Percentiles rank a stretch among this genome's conserved stretches.
These are phyloP conservation scores for Aspergillus sp. DNA, from an alignment of 2,329 filamentous ascomycete genomes.

Conservation along the genomic window DNA sequence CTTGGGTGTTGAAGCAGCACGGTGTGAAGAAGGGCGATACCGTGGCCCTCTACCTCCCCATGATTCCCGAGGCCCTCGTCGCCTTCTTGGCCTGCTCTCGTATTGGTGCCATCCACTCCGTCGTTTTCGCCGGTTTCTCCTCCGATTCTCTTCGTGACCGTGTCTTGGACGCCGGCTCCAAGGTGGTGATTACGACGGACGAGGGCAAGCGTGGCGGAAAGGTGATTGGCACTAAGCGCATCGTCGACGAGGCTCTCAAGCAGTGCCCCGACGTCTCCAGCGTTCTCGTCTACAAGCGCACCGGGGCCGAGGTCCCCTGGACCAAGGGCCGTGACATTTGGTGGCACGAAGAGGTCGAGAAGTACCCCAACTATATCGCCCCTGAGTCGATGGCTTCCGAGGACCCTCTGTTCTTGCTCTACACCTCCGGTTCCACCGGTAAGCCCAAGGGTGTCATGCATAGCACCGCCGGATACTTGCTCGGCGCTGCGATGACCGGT, in stretches of 20 bases:
- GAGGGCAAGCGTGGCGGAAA: constrained; percentile 98
- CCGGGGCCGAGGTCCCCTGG: constrained; percentile 88
- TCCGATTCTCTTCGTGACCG: constrained; percentile 94
- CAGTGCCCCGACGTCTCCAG: constrained; percentile 86
- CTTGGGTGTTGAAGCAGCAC: constrained; percentile 89
- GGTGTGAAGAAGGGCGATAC: constrained; percentile 97
- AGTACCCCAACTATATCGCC: constrained; percentile 89
- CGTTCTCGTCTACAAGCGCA: constrained; percentile 92
- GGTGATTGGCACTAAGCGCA: constrained; percentile 97
- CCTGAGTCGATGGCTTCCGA: constrained; percentile 89
- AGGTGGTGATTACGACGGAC: constrained; percentile 93
- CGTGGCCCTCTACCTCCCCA: constrained; percentile 94
- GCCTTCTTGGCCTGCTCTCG: constrained; percentile 87
- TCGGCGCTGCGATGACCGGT: constrained; percentile 88
- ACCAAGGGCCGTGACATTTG: constrained; percentile 85
- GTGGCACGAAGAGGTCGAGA: constrained; percentile 99
- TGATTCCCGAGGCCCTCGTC: constrained; percentile 95
- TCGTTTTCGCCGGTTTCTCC: constrained; percentile 97
- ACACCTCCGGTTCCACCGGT: constrained; percentile 95
- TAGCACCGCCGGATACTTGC: constrained; percentile 90
- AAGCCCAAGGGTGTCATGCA: constrained; percentile 99
- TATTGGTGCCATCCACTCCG: constrained; percentile 94
- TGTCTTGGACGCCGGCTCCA: constrained; percentile 85
- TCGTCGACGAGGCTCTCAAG: constrained; percentile 95
- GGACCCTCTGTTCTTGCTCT: constrained; percentile 94